phyloP scores from a whole-genome alignment of 2,329 filamentous ascomycete genomes.

The Sporothrix mexicana region DNA sequence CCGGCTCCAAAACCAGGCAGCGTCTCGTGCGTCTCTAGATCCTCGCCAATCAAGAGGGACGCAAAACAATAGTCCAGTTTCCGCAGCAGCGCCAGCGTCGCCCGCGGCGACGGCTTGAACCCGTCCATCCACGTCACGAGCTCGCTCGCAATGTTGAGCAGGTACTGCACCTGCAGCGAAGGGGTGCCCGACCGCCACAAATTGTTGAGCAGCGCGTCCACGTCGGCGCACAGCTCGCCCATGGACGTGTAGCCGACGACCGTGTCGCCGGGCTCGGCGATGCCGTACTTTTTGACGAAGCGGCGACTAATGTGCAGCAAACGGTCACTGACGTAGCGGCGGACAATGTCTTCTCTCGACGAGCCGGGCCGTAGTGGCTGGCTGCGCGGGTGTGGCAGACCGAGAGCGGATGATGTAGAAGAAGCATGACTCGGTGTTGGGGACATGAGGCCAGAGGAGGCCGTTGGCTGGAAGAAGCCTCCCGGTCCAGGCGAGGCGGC shows the following conservation, averaged over 20 bases:
- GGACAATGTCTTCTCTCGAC: constrained; percentile 64
- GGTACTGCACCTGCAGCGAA: constrained; percentile 79
- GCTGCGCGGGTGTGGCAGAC: constrained; percentile 61
- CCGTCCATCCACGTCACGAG: constrained; percentile 73
- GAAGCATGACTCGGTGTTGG: constrained; percentile 52
- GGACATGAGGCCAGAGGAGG: constrained; percentile 52
- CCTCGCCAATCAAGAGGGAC: constrained; percentile 70
- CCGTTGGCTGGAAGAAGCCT: constrained; percentile 54
- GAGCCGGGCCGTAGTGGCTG: constrained; percentile 62
- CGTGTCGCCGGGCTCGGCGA: constrained; percentile 53
- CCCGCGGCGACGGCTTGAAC: constrained; percentile 71
- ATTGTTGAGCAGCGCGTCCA: constrained; percentile 77
- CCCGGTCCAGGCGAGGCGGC: constrained; percentile 46
- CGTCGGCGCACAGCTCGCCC: constrained; percentile 72
- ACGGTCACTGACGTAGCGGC: constrained; percentile 61
- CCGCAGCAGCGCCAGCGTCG: constrained; percentile 71
- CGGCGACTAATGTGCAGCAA: constrained; percentile 61
- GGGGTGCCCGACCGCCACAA: constrained; percentile 88
- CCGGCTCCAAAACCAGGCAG: constrained; percentile 72
- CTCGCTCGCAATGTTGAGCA: constrained; percentile 77
- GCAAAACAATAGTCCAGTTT: constrained; percentile 87
- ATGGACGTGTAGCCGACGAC: constrained; percentile 65
- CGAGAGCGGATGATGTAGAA: constrained; percentile 48
- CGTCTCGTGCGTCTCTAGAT: constrained; percentile 67
- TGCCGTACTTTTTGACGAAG: constrained; percentile 64